Conservation (phyloP, 805 yeast species). For the Wickerhamomyces strasburgensis region DNA sequence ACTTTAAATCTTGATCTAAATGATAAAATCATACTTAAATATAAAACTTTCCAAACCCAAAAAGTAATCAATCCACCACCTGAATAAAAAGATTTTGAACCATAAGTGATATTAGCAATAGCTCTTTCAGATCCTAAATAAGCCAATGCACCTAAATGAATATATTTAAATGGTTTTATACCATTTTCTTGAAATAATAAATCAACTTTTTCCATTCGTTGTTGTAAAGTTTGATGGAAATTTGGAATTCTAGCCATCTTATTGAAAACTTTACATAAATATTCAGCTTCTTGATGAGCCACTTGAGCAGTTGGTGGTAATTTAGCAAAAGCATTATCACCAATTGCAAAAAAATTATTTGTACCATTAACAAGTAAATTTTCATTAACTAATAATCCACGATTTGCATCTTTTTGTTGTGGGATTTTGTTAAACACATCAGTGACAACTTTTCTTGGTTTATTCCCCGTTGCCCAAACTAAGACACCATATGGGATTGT, state of each 20-base stretch:
- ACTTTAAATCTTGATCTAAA: slow-evolving; percentile 85
- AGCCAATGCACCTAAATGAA: slow-evolving; percentile 89
- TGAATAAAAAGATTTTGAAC: slow-evolving; percentile 74
- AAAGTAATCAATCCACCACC: slow-evolving; percentile 86
- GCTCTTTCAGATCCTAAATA: slow-evolving; percentile 92
- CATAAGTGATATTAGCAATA: slow-evolving; percentile 82
- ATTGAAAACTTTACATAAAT: slow-evolving; percentile 67
- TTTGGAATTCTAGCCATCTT: slow-evolving; percentile 39
- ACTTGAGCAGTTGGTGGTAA: slow-evolving; percentile 97
- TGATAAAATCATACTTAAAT: slow-evolving; percentile 84
- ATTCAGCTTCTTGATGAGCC: slow-evolving; percentile 89
- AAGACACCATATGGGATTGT: slow-evolving; percentile 83
- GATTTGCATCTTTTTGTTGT: slow-evolving; percentile 75
- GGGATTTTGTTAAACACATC: slow-evolving; percentile 66
- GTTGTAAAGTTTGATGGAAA: slow-evolving; percentile 33
- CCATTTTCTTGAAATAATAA: slow-evolving; percentile 42
- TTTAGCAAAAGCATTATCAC: slow-evolving; percentile 88
- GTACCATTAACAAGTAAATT: slow-evolving; percentile 79
- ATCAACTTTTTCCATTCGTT: slow-evolving; percentile 32
- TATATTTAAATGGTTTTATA: slow-evolving; percentile 65
- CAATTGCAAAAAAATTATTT: slow-evolving; percentile 78
- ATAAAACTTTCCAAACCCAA: slow-evolving; percentile 90
- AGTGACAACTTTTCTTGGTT: slow-evolving; percentile 69
- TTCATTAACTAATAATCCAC: slow-evolving; percentile 82
- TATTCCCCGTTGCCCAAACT: slow-evolving; percentile 97